These are phyloP conservation scores for Vanderwaltozyma yarrowii DNA, from an alignment of 805 yeast species.

Conservation along the genomic window DNA sequence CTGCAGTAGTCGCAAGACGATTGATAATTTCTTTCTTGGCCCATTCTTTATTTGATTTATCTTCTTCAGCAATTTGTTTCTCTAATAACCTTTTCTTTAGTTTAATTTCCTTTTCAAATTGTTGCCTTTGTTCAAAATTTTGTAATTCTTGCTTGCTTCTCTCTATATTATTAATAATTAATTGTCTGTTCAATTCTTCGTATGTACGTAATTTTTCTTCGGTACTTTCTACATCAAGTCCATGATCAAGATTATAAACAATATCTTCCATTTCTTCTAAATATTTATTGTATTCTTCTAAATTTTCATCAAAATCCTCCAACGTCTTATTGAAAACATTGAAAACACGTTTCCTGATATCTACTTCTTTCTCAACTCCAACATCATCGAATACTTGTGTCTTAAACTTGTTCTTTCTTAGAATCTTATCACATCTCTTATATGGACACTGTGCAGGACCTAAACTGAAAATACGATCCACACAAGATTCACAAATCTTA, in stretches of 20 bases:
- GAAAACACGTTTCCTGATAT: slow-evolving; percentile 69
- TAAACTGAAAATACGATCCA: slow-evolving; percentile 82
- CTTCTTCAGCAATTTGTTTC: slow-evolving; percentile 54
- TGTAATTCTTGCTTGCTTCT: slow-evolving; percentile 62
- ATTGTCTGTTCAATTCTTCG: slow-evolving; percentile 62
- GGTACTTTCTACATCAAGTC: slow-evolving; percentile 57
- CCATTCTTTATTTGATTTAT: slow-evolving; percentile 41
- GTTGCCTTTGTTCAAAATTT: slow-evolving; percentile 51
- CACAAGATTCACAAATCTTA: slow-evolving; percentile 94
- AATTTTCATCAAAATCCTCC: slow-evolving; percentile 50
- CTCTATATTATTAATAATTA: slow-evolving; percentile 67
- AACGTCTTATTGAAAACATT: slow-evolving; percentile 71
- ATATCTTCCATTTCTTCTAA: slow-evolving; percentile 76
- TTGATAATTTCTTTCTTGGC: slow-evolving; percentile 49
- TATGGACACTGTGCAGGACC: slow-evolving; percentile 99
- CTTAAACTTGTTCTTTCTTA: slow-evolving; percentile 84
- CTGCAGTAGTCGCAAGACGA: slow-evolving; percentile 31
- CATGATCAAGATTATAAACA: slow-evolving; percentile 64
- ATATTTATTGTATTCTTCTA: slow-evolving; percentile 61
- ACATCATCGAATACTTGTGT: slow-evolving; percentile 89
- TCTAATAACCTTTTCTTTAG: slow-evolving; percentile 41
- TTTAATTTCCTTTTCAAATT: slow-evolving; percentile 59
- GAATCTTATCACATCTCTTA: slow-evolving; percentile 75
- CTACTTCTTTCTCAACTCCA: slow-evolving; percentile 83
- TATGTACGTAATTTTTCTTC: slow-evolving; percentile 57